Conservation (phyloP, 805 yeast species). For the Kluyveromyces nonfermentans region DNA sequence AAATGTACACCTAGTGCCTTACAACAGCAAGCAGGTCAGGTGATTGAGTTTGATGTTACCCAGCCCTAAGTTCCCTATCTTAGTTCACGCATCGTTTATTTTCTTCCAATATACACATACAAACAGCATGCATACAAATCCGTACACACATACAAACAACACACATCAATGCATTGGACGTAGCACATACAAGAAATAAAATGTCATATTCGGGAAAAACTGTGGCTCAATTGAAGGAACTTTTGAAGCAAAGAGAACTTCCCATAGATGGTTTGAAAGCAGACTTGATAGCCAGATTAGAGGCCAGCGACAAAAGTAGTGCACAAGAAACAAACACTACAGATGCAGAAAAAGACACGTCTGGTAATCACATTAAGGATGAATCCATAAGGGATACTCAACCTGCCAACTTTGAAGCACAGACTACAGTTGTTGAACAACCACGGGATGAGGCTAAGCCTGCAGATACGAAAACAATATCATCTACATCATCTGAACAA, state of each 20-base stretch:
- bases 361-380: background rate
- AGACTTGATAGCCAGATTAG: slow-evolving; percentile 59
- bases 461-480: slow-evolving; percentile 3
- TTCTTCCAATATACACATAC: too few relatives aligned
- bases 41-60: too few relatives aligned
- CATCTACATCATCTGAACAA: slow-evolving; percentile 14
- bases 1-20: too few relatives aligned
- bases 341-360: background rate
- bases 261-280: slow-evolving; percentile 71
- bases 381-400: slow-evolving; percentile 9
- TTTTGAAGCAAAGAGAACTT: slow-evolving; percentile 57
- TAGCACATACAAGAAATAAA: too few relatives aligned
- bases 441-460: slow-evolving; percentile 2
- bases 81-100: too few relatives aligned
- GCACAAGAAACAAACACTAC: slow-evolving; percentile 4
- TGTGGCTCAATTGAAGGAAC: slow-evolving; percentile 77
- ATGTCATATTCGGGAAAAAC: slow-evolving; percentile 28
- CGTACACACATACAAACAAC: too few relatives aligned
- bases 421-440: slow-evolving; percentile 4
- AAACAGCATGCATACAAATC: too few relatives aligned
- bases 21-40: too few relatives aligned
- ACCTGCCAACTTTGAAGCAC: slow-evolving; percentile 13
- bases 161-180: too few relatives aligned
- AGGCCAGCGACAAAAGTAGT: slow-evolving; percentile 9
- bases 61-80: too few relatives aligned